These are phyloP conservation scores for Hypoxylon trugodes DNA, from an alignment of 495 filamentous ascomycete species.

Conservation along the genomic window DNA sequence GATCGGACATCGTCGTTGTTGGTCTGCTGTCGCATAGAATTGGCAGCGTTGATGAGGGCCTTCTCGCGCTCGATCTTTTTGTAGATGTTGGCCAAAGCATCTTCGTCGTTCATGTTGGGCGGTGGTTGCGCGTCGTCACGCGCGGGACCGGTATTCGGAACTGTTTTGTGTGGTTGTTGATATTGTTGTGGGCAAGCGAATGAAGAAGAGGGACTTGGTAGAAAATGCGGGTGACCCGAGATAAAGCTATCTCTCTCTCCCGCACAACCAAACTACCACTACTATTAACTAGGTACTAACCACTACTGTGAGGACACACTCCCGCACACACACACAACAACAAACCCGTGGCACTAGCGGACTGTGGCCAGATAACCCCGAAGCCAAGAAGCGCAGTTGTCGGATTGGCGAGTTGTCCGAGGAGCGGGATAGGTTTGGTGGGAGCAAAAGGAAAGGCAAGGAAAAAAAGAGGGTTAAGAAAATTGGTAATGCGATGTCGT, in stretches of 20 bases:
- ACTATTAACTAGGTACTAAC: too few species aligned
- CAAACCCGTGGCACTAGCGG: constrained; percentile 10
- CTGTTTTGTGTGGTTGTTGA: constrained; percentile 23
- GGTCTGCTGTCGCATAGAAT: constrained; percentile 93
- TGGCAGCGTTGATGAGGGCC: constrained; percentile 91
- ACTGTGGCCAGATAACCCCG: constrained; percentile 10
- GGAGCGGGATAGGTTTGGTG: background rate
- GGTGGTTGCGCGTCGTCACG: constrained; percentile 50
- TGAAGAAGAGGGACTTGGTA: constrained; percentile 1
- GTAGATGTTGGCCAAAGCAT: constrained; percentile 85
- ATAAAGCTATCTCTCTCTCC: constrained; percentile 35
- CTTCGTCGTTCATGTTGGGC: constrained; percentile 74
- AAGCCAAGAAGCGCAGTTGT: constrained; percentile 2
- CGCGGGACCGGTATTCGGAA: constrained; percentile 43
- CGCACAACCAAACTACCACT: too few species aligned
- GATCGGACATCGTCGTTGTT: constrained; percentile 90
- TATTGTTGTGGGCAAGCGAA: constrained; percentile 17
- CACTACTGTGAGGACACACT: background rate
- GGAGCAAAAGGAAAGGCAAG: constrained; percentile 10
- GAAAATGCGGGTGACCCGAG: constrained; percentile 31
- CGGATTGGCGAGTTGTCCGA: constrained; percentile 11
- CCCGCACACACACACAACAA: background rate
- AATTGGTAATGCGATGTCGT: constrained; percentile 38
- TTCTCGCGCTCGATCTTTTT: constrained; percentile 99
- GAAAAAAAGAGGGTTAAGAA: too few species aligned